A percentile compares a stretch with the other conserved stretches of the same genome.
These are phyloP conservation scores for Ambrosia artemisiifolia DNA, from an alignment of 129 eudicot genomes.

Conservation along the genomic window DNA sequence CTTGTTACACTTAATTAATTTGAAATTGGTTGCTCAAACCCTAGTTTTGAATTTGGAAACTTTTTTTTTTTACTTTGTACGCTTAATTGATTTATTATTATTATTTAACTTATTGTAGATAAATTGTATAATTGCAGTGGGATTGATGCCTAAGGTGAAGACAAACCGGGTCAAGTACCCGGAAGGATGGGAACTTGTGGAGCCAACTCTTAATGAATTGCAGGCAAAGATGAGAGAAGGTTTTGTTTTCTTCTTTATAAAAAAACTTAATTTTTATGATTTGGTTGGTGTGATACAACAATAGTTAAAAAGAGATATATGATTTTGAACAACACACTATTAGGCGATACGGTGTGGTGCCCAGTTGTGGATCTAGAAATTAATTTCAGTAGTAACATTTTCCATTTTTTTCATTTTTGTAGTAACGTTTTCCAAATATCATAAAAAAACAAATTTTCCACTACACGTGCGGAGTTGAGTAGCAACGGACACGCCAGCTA, in stretches of 20 bases:
- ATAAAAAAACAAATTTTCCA: too few relatives aligned
- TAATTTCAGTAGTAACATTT: too few relatives aligned
- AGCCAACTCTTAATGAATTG: slow-evolving; percentile 65
- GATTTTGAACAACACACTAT: background rate
- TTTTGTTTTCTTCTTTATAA: slow-evolving; percentile 12
- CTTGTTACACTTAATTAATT: slow-evolving; percentile 7
- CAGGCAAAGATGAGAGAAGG: slow-evolving; percentile 87
- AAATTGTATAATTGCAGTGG: slow-evolving; percentile 20
- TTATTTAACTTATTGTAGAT: too few relatives aligned
- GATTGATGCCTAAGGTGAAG: slow-evolving; percentile 72
- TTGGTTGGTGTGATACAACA: background rate
- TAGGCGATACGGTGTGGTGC: background rate
- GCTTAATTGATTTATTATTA: too few relatives aligned
- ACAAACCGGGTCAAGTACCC: slow-evolving; percentile 76
- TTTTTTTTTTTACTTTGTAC: background rate
- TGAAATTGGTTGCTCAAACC: slow-evolving; percentile 11
- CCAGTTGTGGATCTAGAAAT: too few relatives aligned
- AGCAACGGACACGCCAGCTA: too few relatives aligned
- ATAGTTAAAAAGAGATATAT: background rate
- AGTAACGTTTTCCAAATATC: too few relatives aligned
- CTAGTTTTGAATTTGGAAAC: slow-evolving; percentile 7
- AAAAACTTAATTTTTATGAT: background rate
- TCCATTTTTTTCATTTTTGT: too few relatives aligned
- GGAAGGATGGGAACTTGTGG: slow-evolving; percentile 82
- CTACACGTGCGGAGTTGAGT: too few relatives aligned